Percentiles rank a stretch among this genome's conserved stretches.
phyloP scores from a whole-genome alignment of 257 asterid genomes.

The Nicotiana noctiflora region DNA sequence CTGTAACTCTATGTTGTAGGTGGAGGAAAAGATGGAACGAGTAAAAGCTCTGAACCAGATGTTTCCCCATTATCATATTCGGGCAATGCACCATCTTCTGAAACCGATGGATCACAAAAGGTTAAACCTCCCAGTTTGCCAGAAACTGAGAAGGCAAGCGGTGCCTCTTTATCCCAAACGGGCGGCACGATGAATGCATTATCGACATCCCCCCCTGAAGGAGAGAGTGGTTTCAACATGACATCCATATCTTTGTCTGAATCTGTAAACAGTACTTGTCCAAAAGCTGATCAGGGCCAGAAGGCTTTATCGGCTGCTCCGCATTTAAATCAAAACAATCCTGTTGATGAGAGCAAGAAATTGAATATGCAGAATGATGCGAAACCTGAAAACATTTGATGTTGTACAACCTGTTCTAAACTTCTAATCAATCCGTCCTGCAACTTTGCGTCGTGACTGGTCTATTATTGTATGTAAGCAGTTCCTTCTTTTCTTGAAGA shows the following conservation, averaged over 20 bases:
- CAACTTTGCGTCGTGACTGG: background rate
- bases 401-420: background rate
- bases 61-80: slow-evolving; percentile 21
- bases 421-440: background rate
- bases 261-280: slow-evolving; percentile 18
- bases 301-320: slow-evolving; percentile 15
- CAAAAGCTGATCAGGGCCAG: slow-evolving; percentile 15
- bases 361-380: slow-evolving; percentile 7
- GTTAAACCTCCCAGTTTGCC: slow-evolving; percentile 21
- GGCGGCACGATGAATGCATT: slow-evolving; percentile 7
- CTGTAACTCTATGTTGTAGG: slow-evolving; percentile 32
- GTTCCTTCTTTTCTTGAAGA: background rate
- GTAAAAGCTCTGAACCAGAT: slow-evolving; percentile 42
- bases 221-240: slow-evolving; percentile 5
- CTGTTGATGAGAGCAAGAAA: slow-evolving; percentile 10
- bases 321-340: slow-evolving; percentile 16
- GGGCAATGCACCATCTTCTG: slow-evolving; percentile 30
- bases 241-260: slow-evolving; percentile 22
- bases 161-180: slow-evolving; percentile 18
- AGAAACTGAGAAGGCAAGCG: slow-evolving; percentile 21
- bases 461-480: background rate
- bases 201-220: slow-evolving; percentile 12
- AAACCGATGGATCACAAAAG: slow-evolving; percentile 25
- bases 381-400: slow-evolving; percentile 16
- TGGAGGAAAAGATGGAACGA: slow-evolving; percentile 48